phyloP scores from a whole-genome alignment of 2,329 filamentous ascomycete genomes.

The Hypoxylon sp. region DNA sequence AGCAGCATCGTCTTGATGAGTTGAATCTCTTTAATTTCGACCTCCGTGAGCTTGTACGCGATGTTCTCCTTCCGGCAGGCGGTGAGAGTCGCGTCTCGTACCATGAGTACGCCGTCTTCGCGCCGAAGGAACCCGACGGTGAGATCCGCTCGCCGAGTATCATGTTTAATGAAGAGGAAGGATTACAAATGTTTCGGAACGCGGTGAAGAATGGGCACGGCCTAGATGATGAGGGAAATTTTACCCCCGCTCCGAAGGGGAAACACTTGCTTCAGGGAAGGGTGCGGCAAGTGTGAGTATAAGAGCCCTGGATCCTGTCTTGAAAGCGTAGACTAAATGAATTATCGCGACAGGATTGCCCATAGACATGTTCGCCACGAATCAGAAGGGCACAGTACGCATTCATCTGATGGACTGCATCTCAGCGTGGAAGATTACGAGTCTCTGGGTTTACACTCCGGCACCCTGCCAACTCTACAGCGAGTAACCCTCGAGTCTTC shows the following conservation, averaged over 20 bases:
- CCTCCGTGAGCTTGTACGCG: constrained; percentile 49
- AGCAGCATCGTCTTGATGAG: constrained; percentile 41
- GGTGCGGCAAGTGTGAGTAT: constrained; percentile 50
- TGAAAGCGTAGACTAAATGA: constrained; percentile 17
- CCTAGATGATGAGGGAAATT: constrained; percentile 51
- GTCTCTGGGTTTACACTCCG: constrained; percentile 49
- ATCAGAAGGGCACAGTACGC: constrained; percentile 33
- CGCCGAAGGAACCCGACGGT: constrained; percentile 41
- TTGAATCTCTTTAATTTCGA: constrained; percentile 53
- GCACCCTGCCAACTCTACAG: constrained; percentile 49
- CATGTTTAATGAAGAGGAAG: constrained; percentile 51
- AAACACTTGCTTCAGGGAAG: constrained; percentile 48
- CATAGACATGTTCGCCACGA: constrained; percentile 44
- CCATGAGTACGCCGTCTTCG: constrained; percentile 53
- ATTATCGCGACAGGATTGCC: constrained; percentile 45
- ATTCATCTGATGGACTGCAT: constrained; percentile 46
- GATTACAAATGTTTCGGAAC: constrained; percentile 49
- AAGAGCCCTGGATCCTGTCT: not conserved
- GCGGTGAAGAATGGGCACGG: constrained; percentile 49
- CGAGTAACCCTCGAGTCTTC: constrained; percentile 52
- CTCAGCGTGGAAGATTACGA: constrained; percentile 51
- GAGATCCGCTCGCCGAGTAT: constrained; percentile 51
- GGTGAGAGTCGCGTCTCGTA: constrained; percentile 51
- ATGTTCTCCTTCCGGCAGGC: constrained; percentile 45
- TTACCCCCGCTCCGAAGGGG: constrained; percentile 48